A percentile compares a stretch with the other conserved stretches of the same genome.
Evolutionary conservation across 2,329 filamentous ascomycete genomes (phyloP).

Genomic region (Coniochaeta sp.): DNA sequence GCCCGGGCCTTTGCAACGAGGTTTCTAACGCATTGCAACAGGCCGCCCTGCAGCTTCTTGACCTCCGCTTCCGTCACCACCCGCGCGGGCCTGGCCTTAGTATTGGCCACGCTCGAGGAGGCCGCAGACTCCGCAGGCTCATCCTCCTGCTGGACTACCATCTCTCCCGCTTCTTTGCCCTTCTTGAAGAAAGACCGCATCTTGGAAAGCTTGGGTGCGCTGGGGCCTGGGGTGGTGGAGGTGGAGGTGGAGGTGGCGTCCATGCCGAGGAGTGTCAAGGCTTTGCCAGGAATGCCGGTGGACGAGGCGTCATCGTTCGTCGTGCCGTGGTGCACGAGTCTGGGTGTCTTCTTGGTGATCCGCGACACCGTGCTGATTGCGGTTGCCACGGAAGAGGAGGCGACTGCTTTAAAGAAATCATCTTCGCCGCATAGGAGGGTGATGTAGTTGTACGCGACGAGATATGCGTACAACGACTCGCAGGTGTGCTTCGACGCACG

Average conservation of each 20-base stretch:
- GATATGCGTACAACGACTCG: conserved; percentile 51
- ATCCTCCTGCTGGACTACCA: not conserved
- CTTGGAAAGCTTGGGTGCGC: conserved; percentile 1
- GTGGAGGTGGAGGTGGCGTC: conserved; percentile 1
- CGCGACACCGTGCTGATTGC: conserved; percentile 1
- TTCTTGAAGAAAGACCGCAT: not conserved
- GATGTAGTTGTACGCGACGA: conserved; percentile 53
- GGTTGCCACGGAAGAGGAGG: not conserved
- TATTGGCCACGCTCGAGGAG: not conserved
- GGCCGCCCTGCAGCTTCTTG: conserved; percentile 37
- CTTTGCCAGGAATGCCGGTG: conserved; percentile 40
- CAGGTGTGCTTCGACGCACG: conserved; percentile 45
- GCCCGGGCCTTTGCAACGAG: conserved; percentile 40
- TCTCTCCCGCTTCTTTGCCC: not conserved
- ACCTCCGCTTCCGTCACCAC: conserved; percentile 24
- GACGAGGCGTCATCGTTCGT: conserved; percentile 12
- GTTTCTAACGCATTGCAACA: conserved; percentile 41
- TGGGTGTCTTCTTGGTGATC: conserved; percentile 5
- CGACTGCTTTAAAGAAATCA: not conserved
- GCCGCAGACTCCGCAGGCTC: not conserved
- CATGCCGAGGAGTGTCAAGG: conserved; percentile 42
- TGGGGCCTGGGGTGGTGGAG: conserved; percentile 9
- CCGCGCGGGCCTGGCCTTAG: conserved; percentile 1
- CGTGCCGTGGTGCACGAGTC: conserved; percentile 6
- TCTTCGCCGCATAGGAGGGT: conserved; percentile 21